Percentiles rank a stretch among this genome's conserved stretches.
phyloP scores from a whole-genome alignment of 495 filamentous ascomycete genomes.

The Penicillium samsonianum region DNA sequence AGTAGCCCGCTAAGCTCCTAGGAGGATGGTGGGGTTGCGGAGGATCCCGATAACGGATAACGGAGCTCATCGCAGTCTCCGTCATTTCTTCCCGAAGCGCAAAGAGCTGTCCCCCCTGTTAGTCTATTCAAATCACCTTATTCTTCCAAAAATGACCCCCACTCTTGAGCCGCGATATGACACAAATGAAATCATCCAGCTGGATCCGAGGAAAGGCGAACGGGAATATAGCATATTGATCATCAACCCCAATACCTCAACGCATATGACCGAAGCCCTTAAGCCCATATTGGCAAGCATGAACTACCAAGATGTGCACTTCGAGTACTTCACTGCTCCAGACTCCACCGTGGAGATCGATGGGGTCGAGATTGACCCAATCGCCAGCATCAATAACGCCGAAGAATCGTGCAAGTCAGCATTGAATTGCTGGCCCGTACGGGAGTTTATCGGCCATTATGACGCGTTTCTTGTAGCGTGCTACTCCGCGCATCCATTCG shows the following conservation, averaged over 20 bases:
- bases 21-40: conserved; percentile 15
- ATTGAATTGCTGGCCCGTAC: conserved; percentile 55
- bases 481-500: conserved; percentile 85
- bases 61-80: conserved; percentile 6
- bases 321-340: conserved; percentile 60
- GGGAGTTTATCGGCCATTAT: conserved; percentile 56
- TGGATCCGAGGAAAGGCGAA: conserved; percentile 20
- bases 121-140: not conserved
- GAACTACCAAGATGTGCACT: conserved; percentile 48
- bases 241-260: conserved; percentile 89
- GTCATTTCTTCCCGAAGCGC: not conserved
- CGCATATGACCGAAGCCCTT: conserved; percentile 77
- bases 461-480: conserved; percentile 85
- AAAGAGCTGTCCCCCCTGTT: not conserved
- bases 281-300: conserved; percentile 60
- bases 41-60: conserved; percentile 24
- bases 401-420: conserved; percentile 55
- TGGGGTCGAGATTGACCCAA: conserved; percentile 30
- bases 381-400: conserved; percentile 51
- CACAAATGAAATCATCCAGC: conserved; percentile 12
- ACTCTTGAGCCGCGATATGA: not conserved
- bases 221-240: conserved; percentile 61
- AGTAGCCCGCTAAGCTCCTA: not conserved
- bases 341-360: conserved; percentile 31
- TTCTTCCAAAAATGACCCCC: conserved; percentile 1